These are phyloP conservation scores for Puccinellia tenuiflora DNA, from an alignment of 176 grass and related monocot genomes.

Conservation along the genomic window DNA sequence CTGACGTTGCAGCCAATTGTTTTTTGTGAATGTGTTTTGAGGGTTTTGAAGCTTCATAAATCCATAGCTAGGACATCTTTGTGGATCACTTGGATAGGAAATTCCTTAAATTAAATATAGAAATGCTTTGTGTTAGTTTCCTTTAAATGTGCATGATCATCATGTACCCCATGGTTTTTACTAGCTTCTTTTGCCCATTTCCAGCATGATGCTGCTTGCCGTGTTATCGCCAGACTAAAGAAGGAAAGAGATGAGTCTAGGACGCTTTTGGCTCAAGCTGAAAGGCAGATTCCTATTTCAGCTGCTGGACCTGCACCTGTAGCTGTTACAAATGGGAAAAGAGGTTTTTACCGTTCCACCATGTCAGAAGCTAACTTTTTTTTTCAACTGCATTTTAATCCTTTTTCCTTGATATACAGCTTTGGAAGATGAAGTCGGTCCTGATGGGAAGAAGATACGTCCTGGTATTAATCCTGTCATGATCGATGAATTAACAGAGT, in stretches of 20 bases:
- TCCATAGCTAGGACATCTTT: background rate
- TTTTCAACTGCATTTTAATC: conserved; percentile 9
- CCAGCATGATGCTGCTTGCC: conserved; percentile 97
- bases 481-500: conserved; percentile 90
- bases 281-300: conserved; percentile 67
- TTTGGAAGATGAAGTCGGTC: conserved; percentile 73
- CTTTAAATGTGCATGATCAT: background rate
- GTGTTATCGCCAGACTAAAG: conserved; percentile 97
- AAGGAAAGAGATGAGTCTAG: conserved; percentile 98
- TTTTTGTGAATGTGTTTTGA: background rate
- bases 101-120: background rate
- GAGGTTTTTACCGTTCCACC: conserved; percentile 44
- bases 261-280: conserved; percentile 83
- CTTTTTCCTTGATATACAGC: conserved; percentile 32
- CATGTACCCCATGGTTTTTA: background rate
- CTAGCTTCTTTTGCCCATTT: background rate
- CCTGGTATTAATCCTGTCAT: conserved; percentile 84
- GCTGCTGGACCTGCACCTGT: conserved; percentile 38
- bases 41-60: background rate
- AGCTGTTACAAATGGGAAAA: conserved; percentile 70
- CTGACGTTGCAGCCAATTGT: background rate
- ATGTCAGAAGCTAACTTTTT: background rate
- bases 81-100: background rate
- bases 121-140: background rate
- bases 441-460: conserved; percentile 84